Evolutionary conservation across 495 filamentous ascomycete genomes (phyloP), one percentile per base, ranked within the genome.

Genomic region (Recurvomyces mirabilis): DNA sequence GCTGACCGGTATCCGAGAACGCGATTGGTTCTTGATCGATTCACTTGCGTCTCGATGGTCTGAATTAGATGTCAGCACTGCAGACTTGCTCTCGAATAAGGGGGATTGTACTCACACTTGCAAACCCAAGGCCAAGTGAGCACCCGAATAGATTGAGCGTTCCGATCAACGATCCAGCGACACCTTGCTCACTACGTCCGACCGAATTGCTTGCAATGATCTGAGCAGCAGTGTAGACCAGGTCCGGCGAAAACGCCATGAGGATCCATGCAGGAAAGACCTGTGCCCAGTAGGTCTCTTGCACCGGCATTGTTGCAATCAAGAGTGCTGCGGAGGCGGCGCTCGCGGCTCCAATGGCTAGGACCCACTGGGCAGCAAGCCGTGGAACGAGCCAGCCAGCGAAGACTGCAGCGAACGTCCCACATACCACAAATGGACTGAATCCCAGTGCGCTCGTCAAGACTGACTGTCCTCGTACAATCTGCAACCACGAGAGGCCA

Each of bases 181-280:
- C 61, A 0, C 72, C 72, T 39, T 75, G 71, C 38, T 74, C 60
- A 18, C 63, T 54, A n/a, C 64, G 52, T 13, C 57, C 59, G 10
- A 74, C 71, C 0, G 60, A 61, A 41, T 74, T 74, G 37, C 68
- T 73, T 5, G 69, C 71, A 44, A 75, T 72, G 34, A 75, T 73
- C 41, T 74, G 70, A 0, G 66, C 68, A 9, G 68, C 69, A 0
- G 67, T 70, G 38, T 66, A 72, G 22, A 70, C 63, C 3, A 75
- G 62, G 49, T 75, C 72, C 0, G 69, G 68, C 50, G 65, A 69
- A 30, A 73, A 63, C 0, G 63, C 54, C 37, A 64, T 58, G 3
- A 74, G 48, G 3, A 73, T 39, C 5, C 62, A 62, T 5, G 68
- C 69, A 0, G 68, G 69, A 47, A 75, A 75, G 0, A 68, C 53